These are phyloP conservation scores for Ascochyta clinopodiicola DNA, from an alignment of 2,329 filamentous ascomycete species.

Conservation along the genomic window DNA sequence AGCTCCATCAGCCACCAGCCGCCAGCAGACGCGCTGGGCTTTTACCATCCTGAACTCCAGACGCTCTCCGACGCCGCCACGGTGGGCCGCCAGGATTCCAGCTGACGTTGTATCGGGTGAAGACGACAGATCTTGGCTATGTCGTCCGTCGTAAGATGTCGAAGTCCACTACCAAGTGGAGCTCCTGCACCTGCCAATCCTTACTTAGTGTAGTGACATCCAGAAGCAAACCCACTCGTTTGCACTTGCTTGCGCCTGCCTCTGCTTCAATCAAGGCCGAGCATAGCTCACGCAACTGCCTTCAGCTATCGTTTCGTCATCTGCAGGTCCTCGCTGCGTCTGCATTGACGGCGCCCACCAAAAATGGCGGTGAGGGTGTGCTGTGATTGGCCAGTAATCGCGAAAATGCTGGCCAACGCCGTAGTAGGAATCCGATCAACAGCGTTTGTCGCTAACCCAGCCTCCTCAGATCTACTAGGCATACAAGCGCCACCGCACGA, in stretches of 20 bases:
- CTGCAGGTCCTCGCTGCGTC: constrained; percentile 31
- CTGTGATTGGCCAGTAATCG: constrained; percentile 38
- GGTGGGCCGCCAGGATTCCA: constrained; percentile 24
- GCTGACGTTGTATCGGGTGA: constrained; percentile 25
- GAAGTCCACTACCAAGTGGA: constrained; percentile 19
- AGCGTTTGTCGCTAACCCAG: constrained; percentile 29
- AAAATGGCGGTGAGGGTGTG: constrained; percentile 45
- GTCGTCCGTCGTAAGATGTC: constrained; percentile 14
- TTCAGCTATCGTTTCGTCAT: constrained; percentile 31
- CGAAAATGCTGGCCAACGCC: constrained; percentile 33
- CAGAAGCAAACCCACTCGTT: constrained; percentile 7
- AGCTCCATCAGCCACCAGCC: constrained; percentile 27
- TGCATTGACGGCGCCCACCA: constrained; percentile 30
- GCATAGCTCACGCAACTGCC: constrained; percentile 7
- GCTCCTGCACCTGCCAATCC: constrained; percentile 19
- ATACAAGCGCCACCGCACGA: constrained; percentile 16
- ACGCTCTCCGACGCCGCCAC: constrained; percentile 29
- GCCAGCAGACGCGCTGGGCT: constrained; percentile 24
- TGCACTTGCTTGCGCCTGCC: not conserved
- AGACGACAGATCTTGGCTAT: constrained; percentile 20
- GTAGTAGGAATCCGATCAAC: constrained; percentile 25
- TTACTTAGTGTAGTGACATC: constrained; percentile 7
- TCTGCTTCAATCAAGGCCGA: not conserved
- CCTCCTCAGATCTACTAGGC: constrained; percentile 24
- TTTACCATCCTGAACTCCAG: constrained; percentile 3